Evolutionary conservation across 441 rosid species (phyloP).

Genomic region (Macaranga tanarius): DNA sequence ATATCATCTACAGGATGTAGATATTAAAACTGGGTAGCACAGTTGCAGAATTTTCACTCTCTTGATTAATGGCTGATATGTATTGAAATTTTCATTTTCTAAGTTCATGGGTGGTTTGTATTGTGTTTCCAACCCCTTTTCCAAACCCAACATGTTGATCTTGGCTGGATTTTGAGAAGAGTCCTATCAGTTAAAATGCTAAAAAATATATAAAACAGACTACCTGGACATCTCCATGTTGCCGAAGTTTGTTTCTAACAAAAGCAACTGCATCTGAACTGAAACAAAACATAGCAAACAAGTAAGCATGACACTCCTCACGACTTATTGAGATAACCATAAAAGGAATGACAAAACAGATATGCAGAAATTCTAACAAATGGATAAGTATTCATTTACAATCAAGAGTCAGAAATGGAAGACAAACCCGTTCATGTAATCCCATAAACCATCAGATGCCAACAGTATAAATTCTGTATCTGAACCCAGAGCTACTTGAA

Average conservation of each 20-base stretch:
- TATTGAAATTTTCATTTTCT: not conserved
- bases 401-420: not conserved
- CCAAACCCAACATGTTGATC: not conserved
- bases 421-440: constrained; percentile 75
- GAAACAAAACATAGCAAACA: constrained; percentile 29
- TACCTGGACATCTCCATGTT: constrained; percentile 96
- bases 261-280: constrained; percentile 74
- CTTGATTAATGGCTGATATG: not conserved
- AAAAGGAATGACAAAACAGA: too few relatives aligned
- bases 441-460: constrained; percentile 98
- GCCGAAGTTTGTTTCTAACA: constrained; percentile 71
- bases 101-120: not conserved
- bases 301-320: not conserved
- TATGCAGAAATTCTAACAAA: too few relatives aligned
- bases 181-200: not conserved
- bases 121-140: not conserved
- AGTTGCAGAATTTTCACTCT: not conserved
- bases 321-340: not conserved
- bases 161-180: not conserved
- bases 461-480: constrained; percentile 78
- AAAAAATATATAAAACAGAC: not conserved
- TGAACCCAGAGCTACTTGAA: constrained; percentile 62
- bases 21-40: not conserved
- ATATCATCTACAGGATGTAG: constrained; percentile 13
- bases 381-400: too few relatives aligned